phyloP scores from a whole-genome alignment of 1,284 basidiomycete genomes.

The Cryptococcus deneoformans region DNA sequence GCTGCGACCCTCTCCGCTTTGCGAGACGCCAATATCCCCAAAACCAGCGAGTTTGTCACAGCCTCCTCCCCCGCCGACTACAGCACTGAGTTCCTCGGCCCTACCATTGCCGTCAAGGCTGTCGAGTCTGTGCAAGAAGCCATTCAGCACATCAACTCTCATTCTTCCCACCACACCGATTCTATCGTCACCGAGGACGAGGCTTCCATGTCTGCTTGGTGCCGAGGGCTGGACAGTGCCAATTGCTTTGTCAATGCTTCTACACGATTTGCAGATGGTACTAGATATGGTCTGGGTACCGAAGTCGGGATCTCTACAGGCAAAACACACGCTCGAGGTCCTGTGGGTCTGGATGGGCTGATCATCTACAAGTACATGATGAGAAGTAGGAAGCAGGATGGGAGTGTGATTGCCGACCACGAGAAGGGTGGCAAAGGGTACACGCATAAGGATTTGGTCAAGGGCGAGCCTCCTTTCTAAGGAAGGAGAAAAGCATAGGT shows the following conservation, averaged over 20 bases:
- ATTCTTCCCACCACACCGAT: constrained; percentile 96
- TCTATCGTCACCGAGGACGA: constrained; percentile 83
- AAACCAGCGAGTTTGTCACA: constrained; percentile 54
- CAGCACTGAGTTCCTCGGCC: constrained; percentile 80
- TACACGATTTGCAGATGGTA: constrained; percentile 96
- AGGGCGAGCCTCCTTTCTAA: constrained; percentile 37
- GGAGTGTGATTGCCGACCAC: constrained; percentile 73
- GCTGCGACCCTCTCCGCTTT: constrained; percentile 58
- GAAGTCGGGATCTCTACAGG: constrained; percentile 98
- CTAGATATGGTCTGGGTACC: constrained; percentile 94
- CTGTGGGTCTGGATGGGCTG: constrained; percentile 92
- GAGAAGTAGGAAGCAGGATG: constrained; percentile 64
- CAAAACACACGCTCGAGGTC: constrained; percentile 93
- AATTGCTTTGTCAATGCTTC: constrained; percentile 94
- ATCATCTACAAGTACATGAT: constrained; percentile 95
- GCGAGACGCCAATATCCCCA: constrained; percentile 34
- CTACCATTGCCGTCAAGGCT: constrained; percentile 74
- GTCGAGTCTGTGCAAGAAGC: constrained; percentile 70
- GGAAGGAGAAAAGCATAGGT: background rate
- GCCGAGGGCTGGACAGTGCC: constrained; percentile 82
- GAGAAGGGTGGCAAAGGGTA: constrained; percentile 62
- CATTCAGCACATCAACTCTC: constrained; percentile 84
- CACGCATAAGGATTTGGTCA: constrained; percentile 59
- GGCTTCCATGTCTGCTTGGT: constrained; percentile 67
- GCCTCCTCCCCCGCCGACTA: constrained; percentile 65